A percentile compares a stretch with the other conserved stretches of the same genome.
phyloP scores from a whole-genome alignment of 1,139 yeast genomes.

The Saccharomyces uvarum region DNA sequence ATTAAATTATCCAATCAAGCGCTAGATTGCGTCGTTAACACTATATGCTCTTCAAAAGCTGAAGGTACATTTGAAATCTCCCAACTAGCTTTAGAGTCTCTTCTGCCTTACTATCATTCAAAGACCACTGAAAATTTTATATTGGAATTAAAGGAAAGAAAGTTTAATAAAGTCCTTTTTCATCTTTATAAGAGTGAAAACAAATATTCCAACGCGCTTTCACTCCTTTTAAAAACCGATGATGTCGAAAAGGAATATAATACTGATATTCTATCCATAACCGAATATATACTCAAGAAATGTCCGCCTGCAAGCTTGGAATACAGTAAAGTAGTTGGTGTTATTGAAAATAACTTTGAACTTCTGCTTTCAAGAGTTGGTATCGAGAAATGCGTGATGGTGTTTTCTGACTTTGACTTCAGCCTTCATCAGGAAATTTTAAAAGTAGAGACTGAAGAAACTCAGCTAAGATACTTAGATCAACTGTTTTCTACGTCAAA shows the following conservation, averaged over 20 bases:
- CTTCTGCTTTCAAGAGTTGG: constrained; percentile 7
- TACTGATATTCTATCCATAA: background rate
- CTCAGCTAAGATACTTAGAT: constrained; percentile 18
- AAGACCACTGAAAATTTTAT: constrained; percentile 40
- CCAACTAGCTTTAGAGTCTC: constrained; percentile 62
- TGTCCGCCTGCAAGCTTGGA: constrained; percentile 3
- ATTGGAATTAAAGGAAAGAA: constrained; percentile 45
- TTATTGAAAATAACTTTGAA: constrained; percentile 11
- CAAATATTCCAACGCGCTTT: constrained; percentile 41
- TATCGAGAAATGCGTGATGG: constrained; percentile 7
- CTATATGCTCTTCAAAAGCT: constrained; percentile 38
- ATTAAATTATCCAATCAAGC: constrained; percentile 57
- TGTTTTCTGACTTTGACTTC: constrained; percentile 15
- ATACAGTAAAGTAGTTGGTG: constrained; percentile 2
- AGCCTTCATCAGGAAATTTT: constrained; percentile 16
- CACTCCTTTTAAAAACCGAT: background rate
- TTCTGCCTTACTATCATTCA: constrained; percentile 58
- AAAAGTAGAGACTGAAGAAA: constrained; percentile 3
- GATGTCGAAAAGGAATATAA: background rate
- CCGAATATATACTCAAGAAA: background rate
- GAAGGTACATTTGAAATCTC: constrained; percentile 41
- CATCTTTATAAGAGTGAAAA: constrained; percentile 48
- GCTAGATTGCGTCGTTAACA: constrained; percentile 42
- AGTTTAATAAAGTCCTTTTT: constrained; percentile 52
- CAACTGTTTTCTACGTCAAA: constrained; percentile 8